Evolutionary conservation across 2,329 filamentous ascomycete genomes (phyloP).

Genomic region (Xylariomycetidae sp.): DNA sequence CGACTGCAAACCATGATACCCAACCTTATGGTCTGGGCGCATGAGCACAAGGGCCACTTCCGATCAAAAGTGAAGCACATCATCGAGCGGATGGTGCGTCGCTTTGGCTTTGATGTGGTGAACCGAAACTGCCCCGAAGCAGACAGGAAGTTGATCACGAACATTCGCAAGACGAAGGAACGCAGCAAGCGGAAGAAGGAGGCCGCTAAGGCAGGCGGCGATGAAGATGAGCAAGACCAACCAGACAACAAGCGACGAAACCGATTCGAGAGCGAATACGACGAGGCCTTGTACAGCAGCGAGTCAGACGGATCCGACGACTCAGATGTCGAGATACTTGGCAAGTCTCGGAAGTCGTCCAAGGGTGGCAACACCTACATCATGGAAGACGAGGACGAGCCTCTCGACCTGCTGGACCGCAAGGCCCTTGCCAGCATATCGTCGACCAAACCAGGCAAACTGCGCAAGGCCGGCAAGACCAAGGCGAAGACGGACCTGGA

Average conservation of each 20-base stretch:
- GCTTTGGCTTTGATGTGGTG: constrained; percentile 78
- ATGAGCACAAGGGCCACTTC: constrained; percentile 97
- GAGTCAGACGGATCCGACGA: constrained; percentile 57
- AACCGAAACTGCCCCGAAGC: constrained; percentile 76
- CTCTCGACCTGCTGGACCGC: constrained; percentile 86
- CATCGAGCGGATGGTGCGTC: constrained; percentile 84
- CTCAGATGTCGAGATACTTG: constrained; percentile 53
- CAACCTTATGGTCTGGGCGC: constrained; percentile 91
- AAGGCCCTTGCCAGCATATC: constrained; percentile 89
- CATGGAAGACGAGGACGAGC: constrained; percentile 89
- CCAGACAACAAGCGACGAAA: constrained; percentile 44
- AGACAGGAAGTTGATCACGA: constrained; percentile 83
- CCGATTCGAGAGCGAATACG: constrained; percentile 86
- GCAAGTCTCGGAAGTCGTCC: constrained; percentile 38
- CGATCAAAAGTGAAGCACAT: constrained; percentile 98
- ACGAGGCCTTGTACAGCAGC: constrained; percentile 89
- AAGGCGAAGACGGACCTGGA: constrained; percentile 69
- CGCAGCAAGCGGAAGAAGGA: constrained; percentile 86
- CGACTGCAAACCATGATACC: constrained; percentile 73
- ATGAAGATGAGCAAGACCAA: constrained; percentile 48
- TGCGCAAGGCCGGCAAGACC: constrained; percentile 45
- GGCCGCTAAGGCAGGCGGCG: constrained; percentile 50
- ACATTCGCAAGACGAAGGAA: constrained; percentile 94
- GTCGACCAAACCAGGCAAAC: constrained; percentile 71
- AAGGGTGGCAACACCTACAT: constrained; percentile 74